Evolutionary conservation across 2,329 filamentous ascomycete species (phyloP).

Genomic region (Trichoderma aggressivum): DNA sequence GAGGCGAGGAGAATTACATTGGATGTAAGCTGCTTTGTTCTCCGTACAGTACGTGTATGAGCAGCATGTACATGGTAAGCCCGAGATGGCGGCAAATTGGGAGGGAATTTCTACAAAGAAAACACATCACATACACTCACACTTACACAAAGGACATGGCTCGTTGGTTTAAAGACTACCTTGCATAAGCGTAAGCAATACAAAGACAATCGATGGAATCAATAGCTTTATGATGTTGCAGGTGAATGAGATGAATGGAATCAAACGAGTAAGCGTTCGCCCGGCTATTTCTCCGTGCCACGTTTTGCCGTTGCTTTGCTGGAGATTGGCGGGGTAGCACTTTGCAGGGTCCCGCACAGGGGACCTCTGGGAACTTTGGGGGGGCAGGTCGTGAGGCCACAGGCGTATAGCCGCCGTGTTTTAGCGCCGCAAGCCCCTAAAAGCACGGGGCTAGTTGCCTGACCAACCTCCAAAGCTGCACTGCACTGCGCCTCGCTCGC

Average conservation of each 20-base stretch:
- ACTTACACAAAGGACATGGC: not conserved
- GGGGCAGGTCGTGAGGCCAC: too few relatives aligned
- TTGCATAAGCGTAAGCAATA: not conserved
- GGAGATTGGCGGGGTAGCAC: conserved; percentile 16
- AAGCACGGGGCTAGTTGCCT: conserved; percentile 2
- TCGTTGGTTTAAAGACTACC: not conserved
- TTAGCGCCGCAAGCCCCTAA: conserved; percentile 5
- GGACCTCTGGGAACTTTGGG: not conserved
- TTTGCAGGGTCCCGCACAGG: conserved; percentile 3
- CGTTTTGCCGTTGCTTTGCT: conserved; percentile 15
- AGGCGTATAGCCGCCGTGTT: not conserved
- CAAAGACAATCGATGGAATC: not conserved
- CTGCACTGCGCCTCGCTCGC: conserved; percentile 19
- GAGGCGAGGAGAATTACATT: not conserved
- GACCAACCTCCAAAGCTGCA: conserved; percentile 14
- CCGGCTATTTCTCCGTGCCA: conserved; percentile 8
- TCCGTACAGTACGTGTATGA: not conserved
- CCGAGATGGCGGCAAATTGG: not conserved
- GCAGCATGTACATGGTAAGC: not conserved
- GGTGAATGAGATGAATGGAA: not conserved
- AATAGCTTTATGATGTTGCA: too few relatives aligned
- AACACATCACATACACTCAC: not conserved
- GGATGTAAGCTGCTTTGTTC: not conserved
- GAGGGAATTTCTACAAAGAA: not conserved
- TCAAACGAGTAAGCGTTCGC: not conserved